These are phyloP conservation scores for Penicillium polonicum DNA, from an alignment of 2,329 filamentous ascomycete genomes.

Conservation along the genomic window DNA sequence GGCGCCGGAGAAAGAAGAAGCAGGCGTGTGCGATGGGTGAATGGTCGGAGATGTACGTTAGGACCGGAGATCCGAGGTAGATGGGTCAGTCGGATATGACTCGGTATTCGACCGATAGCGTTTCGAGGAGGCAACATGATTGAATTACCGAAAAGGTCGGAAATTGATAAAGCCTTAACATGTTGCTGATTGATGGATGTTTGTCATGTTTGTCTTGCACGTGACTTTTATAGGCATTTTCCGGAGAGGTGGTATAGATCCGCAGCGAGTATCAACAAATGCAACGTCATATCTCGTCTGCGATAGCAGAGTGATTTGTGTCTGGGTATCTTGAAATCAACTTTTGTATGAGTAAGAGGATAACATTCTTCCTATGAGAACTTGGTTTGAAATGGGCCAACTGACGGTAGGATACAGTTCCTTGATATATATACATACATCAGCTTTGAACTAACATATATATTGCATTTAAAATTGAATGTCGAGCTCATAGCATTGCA, in stretches of 20 bases:
- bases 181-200: background rate
- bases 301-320: background rate
- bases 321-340: too few species aligned
- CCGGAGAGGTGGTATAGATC: background rate
- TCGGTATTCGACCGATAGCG: constrained; percentile 42
- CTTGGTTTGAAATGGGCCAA: background rate
- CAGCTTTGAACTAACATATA: background rate
- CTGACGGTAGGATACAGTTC: background rate
- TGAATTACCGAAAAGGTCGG: background rate
- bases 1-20: constrained; percentile 52
- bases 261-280: background rate
- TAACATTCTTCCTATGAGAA: background rate
- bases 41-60: constrained; percentile 46
- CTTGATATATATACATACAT: background rate
- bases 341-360: background rate
- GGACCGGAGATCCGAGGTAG: constrained; percentile 30
- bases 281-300: background rate
- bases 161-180: background rate
- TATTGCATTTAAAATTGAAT: background rate
- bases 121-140: constrained; percentile 37
- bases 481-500: background rate
- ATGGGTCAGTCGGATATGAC: constrained; percentile 37
- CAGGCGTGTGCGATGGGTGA: constrained; percentile 58
- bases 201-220: constrained; percentile 7
- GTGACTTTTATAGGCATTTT: background rate